Conservation (phyloP, 352 stramenopile genomes). For the Pythium myriotylum region DNA sequence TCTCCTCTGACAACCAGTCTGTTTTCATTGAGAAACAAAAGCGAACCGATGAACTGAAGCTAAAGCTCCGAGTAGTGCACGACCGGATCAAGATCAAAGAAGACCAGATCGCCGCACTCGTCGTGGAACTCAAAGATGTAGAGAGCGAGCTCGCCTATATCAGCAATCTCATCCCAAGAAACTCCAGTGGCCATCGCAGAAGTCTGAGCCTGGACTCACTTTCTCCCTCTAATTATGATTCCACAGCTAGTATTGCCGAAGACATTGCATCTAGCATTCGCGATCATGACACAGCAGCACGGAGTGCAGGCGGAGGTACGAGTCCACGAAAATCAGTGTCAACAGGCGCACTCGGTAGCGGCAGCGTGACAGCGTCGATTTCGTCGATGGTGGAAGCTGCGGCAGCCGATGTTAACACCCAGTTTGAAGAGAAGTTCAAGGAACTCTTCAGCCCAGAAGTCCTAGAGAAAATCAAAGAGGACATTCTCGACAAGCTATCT, state of each 20-base stretch:
- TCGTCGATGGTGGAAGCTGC: constrained; percentile 21
- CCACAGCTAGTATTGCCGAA: not conserved
- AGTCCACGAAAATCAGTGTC: not conserved
- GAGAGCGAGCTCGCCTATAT: constrained; percentile 61
- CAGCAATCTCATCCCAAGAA: constrained; percentile 29
- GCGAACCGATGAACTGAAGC: constrained; percentile 44
- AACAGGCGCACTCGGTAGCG: not conserved
- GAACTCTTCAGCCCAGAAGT: constrained; percentile 52
- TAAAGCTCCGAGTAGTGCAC: constrained; percentile 43
- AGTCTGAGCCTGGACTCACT: constrained; percentile 21
- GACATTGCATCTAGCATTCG: too few species aligned
- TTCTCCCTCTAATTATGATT: not conserved
- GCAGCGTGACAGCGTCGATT: constrained; percentile 10
- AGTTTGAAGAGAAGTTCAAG: constrained; percentile 48
- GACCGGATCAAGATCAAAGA: constrained; percentile 63
- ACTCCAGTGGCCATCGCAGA: constrained; percentile 8
- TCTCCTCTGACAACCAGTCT: constrained; percentile 11
- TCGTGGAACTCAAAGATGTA: constrained; percentile 63
- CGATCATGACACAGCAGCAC: too few species aligned
- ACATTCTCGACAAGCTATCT: constrained; percentile 60
- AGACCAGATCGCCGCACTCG: constrained; percentile 42
- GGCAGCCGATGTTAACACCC: constrained; percentile 18
- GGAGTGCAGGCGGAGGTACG: too few species aligned
- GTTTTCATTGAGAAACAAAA: constrained; percentile 43
- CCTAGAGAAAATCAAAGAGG: constrained; percentile 62